Evolutionary conservation across 2,329 filamentous ascomycete species (phyloP).

Genomic region (Botrytis galanthina): DNA sequence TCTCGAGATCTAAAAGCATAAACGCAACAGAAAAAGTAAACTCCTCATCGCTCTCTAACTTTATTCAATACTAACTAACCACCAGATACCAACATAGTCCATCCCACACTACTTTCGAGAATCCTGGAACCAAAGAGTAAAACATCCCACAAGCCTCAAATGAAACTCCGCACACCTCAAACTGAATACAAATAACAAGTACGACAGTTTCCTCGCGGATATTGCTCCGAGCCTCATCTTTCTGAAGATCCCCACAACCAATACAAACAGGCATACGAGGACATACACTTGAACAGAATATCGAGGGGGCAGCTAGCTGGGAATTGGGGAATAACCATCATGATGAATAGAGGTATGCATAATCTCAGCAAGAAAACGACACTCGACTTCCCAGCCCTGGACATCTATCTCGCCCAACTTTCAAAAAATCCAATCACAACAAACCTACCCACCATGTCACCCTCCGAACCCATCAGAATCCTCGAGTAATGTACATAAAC

Average conservation of each 20-base stretch:
- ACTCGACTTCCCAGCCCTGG: background rate
- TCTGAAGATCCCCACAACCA: background rate
- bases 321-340: too few relatives aligned
- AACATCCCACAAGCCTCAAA: background rate
- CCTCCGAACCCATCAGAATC: background rate
- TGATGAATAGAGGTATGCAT: background rate
- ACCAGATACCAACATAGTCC: background rate
- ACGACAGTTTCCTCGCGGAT: background rate
- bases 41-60: background rate
- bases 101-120: background rate
- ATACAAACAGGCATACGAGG: background rate
- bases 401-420: background rate
- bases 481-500: background rate
- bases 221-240: background rate
- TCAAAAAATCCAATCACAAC: background rate
- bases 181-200: background rate
- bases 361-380: fast-evolving
- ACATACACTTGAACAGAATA: too few relatives aligned
- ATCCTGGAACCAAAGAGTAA: background rate
- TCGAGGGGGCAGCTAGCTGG: background rate
- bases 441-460: background rate
- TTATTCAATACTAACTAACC: background rate
- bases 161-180: background rate
- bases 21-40: background rate
- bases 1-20: background rate